Percentiles rank a stretch among this genome's conserved stretches.
Conservation (phyloP, 768 basidiomycete genomes). For the Boletellus emodensis region DNA sequence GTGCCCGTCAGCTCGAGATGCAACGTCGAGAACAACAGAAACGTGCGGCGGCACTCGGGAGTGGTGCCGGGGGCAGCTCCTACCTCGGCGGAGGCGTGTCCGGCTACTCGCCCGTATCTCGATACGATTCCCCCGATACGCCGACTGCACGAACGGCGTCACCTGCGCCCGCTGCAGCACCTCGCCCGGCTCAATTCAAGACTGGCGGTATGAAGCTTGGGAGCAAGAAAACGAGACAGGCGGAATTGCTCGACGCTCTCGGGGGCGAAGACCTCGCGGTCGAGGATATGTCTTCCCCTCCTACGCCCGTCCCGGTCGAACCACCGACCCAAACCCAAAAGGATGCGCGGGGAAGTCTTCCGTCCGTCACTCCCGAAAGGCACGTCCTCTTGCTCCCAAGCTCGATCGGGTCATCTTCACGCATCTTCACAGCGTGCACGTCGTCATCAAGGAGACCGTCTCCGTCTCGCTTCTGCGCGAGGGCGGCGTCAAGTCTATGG, state of each 20-base stretch:
- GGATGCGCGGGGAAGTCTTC: conserved; percentile 60
- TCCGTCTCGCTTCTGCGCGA: conserved; percentile 81
- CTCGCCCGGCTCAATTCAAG: conserved; percentile 84
- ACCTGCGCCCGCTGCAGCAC: conserved; percentile 39
- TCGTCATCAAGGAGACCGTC: conserved; percentile 79
- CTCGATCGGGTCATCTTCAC: not conserved
- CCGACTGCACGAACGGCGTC: conserved; percentile 42
- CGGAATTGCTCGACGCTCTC: conserved; percentile 82
- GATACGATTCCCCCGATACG: conserved; percentile 66
- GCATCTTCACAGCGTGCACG: conserved; percentile 62
- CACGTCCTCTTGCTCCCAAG: conserved; percentile 26
- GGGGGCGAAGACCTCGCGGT: conserved; percentile 69
- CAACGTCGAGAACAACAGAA: conserved; percentile 92
- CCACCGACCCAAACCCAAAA: conserved; percentile 42
- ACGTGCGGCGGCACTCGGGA: conserved; percentile 52
- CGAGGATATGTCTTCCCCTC: conserved; percentile 47
- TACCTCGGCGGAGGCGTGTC: conserved; percentile 65
- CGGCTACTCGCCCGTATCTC: conserved; percentile 68
- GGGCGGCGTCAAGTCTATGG: conserved; percentile 86
- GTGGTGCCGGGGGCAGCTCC: conserved; percentile 43
- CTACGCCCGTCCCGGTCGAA: conserved; percentile 46
- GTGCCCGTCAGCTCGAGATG: conserved; percentile 97
- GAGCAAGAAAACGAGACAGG: conserved; percentile 85
- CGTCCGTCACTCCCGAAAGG: conserved; percentile 76
- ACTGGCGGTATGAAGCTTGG: conserved; percentile 96